Evolutionary conservation across 306 rosid species (phyloP), one percentile per base, ranked within the genome.

Genomic region (Gynostemma pentaphyllum): DNA sequence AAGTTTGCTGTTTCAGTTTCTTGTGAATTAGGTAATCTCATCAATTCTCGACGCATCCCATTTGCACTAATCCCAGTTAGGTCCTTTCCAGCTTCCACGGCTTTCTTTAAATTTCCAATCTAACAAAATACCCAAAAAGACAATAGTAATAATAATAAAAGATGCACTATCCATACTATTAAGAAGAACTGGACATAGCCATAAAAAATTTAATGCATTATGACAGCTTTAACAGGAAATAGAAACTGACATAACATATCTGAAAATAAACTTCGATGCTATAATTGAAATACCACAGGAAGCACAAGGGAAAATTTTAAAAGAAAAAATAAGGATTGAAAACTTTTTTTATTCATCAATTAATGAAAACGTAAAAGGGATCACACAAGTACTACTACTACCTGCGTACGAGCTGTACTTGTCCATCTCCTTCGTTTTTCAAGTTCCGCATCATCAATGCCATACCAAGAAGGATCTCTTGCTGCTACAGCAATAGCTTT

Each of bases 341-440:
- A 22, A n/a, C 54, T 59, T 49, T 14, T 22, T 36, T 42, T 32
- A 46, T 50, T 10, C 15, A 48, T 22, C 70, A 10, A 11, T 34
- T 11, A 19, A 64, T 12, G 15, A 36, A 45, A 16, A 27, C 30
- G 28, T 29, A 46, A 64, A 49, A 0, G 22, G 22, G 9, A 14
- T 30, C 34, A 11, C 21, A 23, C 36, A 15, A 53, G 44, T 2
- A 32, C 76, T 76, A 92, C 99, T 2, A 32, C 76, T 76, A 92
- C 99, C 99, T 89, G 95, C n/a, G 83, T 70, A 64, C 81, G 88
- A 78, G 94, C 94, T 73, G 69, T 79, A 78, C 76, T 74, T 42
- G 95, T 94, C 99, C 97, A 94, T 74, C 88, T 81, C 81, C 84
- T 86, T 73, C 99, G 82, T 47, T 72, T 94, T 78, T 86, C 95